Base-by-base conservation (phyloP, 768 basidiomycete genomes). In the Boletus rubescentipes region DNA sequence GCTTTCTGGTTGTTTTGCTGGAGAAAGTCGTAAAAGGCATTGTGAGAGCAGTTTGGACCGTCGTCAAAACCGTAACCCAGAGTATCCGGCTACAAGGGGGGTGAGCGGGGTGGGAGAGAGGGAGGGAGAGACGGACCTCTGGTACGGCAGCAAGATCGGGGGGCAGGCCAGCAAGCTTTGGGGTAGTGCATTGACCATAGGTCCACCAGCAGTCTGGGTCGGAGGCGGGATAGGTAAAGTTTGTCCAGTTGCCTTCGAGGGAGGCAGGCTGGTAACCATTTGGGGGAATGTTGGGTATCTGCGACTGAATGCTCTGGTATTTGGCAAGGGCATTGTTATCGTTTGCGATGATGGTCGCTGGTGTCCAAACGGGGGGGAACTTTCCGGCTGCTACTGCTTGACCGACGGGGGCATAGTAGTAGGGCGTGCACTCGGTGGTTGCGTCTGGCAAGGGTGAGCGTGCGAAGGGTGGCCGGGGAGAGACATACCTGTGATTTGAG, bases 11-110 rank as follows among this genome's bases (percentile, higher is more conserved):
- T 74, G 57, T 85, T 71, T 9, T 71, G 63, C 3, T 60, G 44
- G 30, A 86, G 73, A 55, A 67, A 86, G 54, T 84, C 74, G 41
- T 86, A 86, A 55, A 85, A 86, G 3, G 71, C 74, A 50, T 85
- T 85, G 55, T 86, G 84, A 4, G 80, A 77, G 60, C 84, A 86
- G 59, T 82, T 83, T 2, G 84, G 84, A 1, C 84, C 84, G 54
- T 86, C 84, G 54, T 86, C 84, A 53, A 85, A 85, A 4, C 76
- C 81, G 42, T 80, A 85, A 1, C 82, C 84, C 16, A 84, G 68
- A 2, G 83, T 82, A 10, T 67, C 62, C 31, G 84, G 83, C 81
- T 60, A 32, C 4, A 5, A n/a, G 9, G 6, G 34, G 32, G 0
- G 31, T 62, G 26, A 49, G 54, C 7, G 31, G 10, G 26, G 15